Evolutionary conservation across 345 rosid genomes (phyloP).

Genomic region (Zanthoxylum bungeanum): DNA sequence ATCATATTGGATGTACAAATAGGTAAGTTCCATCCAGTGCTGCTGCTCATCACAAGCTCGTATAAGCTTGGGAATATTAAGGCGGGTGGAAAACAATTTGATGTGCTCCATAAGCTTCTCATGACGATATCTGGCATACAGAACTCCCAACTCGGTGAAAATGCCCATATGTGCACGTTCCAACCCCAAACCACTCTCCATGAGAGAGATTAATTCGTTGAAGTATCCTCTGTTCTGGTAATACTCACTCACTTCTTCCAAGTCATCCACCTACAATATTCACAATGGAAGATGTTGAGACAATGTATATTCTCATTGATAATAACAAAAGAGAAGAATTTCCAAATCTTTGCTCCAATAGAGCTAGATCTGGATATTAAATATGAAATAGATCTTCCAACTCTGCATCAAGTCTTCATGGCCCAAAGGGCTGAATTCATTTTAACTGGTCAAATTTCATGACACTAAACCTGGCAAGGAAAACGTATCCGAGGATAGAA

Average conservation of each 20-base stretch:
- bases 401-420: background rate
- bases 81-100: conserved; percentile 94
- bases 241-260: conserved; percentile 94
- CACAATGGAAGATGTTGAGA: conserved; percentile 2
- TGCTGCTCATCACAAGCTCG: conserved; percentile 99
- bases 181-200: conserved; percentile 98
- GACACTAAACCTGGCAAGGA: background rate
- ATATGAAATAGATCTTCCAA: background rate
- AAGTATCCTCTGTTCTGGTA: conserved; percentile 98
- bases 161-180: conserved; percentile 99
- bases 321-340: background rate
- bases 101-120: conserved; percentile 99
- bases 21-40: conserved; percentile 95
- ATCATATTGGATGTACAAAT: conserved; percentile 83
- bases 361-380: background rate
- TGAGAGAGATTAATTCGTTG: conserved; percentile 91
- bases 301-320: background rate
- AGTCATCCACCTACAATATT: conserved; percentile 76
- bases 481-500: background rate
- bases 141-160: conserved; percentile 95
- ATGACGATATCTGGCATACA: conserved; percentile 92
- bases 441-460: background rate
- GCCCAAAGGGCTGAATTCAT: background rate
- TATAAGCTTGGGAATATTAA: conserved; percentile 94
- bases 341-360: background rate